Evolutionary conservation across 805 yeast species (phyloP).

Genomic region (Debaryomyces hansenii): DNA sequence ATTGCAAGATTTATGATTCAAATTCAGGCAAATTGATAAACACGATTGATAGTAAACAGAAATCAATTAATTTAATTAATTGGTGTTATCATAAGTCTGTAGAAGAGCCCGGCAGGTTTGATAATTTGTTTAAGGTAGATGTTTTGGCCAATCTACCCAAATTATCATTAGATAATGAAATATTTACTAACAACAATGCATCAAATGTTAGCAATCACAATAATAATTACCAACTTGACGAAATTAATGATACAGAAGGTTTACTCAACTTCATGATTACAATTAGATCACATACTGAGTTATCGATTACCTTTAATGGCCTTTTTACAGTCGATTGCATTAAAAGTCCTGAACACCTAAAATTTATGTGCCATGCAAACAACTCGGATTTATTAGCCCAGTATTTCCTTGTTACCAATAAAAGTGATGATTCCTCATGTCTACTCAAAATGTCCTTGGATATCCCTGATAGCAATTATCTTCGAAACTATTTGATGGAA

Average conservation of each 20-base stretch:
- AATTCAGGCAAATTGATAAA: slow-evolving; percentile 45
- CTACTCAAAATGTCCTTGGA: slow-evolving; percentile 15
- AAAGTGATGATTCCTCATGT: slow-evolving; percentile 4
- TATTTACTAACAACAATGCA: slow-evolving; percentile 9
- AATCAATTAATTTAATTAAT: slow-evolving; percentile 15
- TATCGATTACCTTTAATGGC: slow-evolving; percentile 33
- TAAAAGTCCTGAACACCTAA: slow-evolving; percentile 15
- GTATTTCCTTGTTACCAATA: slow-evolving; percentile 20
- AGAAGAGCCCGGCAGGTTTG: slow-evolving; percentile 7
- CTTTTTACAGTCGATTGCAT: slow-evolving; percentile 27
- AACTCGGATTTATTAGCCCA: slow-evolving; percentile 26
- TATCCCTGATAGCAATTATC: slow-evolving; percentile 6
- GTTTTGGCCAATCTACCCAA: slow-evolving; percentile 35
- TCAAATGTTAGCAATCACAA: neutral
- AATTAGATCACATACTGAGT: slow-evolving; percentile 16
- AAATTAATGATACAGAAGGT: slow-evolving; percentile 6
- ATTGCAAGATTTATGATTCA: slow-evolving; percentile 45
- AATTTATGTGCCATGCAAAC: slow-evolving; percentile 19
- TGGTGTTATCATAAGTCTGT: slow-evolving; percentile 13
- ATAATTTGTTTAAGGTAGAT: slow-evolving; percentile 27
- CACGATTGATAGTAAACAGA: slow-evolving; percentile 16
- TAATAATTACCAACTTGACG: neutral
- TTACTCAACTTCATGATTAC: slow-evolving; percentile 23
- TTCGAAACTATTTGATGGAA: slow-evolving; percentile 17
- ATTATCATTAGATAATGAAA: slow-evolving; percentile 16